Evolutionary conservation across 768 basidiomycete species (phyloP), one percentile per base, ranked within the genome.

Genomic region (Serendipita sp.): DNA sequence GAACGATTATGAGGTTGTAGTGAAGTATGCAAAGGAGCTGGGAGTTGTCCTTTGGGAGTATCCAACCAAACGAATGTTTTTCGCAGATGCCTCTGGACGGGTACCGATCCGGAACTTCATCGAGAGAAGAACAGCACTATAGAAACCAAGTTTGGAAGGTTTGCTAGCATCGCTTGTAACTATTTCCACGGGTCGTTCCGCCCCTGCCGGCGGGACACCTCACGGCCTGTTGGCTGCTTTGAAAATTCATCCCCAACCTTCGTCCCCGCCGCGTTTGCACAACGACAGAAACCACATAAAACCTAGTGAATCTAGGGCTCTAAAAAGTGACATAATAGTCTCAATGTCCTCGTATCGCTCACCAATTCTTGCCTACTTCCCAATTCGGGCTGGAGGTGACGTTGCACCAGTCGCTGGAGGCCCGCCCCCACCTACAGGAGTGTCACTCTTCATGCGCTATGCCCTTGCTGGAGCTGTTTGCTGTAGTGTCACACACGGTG

Each of bases 41-140:
- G 84, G 81, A 66, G 85, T 89, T 38, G 86, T 94, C 13, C 67
- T 94, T 54, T 92, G 91, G 89, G 89, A 93, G 75, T 90, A 81
- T 71, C 66, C 80, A 28, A 71, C 77, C 30, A 85, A 84, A 70
- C 80, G 89, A 65, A 87, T 84, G 74, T 90, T 95, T 78, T 92
- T 94, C 75, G 89, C 73, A 3, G 70, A 69, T 24, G 48, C 60
- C 2, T 70, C 70, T 1, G 75, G 74, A 2, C 73, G 75, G 56
- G 60, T 11, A 2, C 68, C 66, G 48, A 66, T 74, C 18, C 46
- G 69, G 65, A 65, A 56, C 28, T 70, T 65, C 56, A 68, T 70
- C 32, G 32, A 44, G 30, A 48, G 67, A 34, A n/a, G 66, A 44
- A 60, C 66, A 32, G 64, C 56, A 60, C 10, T 60, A n/a, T 60